Evolutionary conservation across 495 filamentous ascomycete genomes (phyloP).

Genomic region (Aspergillus panamensis): DNA sequence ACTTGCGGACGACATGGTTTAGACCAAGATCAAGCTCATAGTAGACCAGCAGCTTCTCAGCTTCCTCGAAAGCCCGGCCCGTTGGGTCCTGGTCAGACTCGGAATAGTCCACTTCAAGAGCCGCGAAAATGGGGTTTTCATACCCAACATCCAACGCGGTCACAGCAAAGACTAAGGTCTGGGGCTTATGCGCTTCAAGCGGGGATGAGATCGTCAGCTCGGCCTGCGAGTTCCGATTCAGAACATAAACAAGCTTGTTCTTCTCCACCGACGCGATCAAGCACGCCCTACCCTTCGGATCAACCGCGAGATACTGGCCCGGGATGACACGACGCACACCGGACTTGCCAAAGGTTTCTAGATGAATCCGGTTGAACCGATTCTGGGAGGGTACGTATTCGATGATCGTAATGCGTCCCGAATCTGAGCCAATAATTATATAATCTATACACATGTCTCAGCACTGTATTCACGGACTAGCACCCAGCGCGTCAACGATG

Average conservation of each 20-base stretch:
- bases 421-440: conserved; percentile 92
- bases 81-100: conserved; percentile 89
- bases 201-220: conserved; percentile 96
- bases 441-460: conserved; percentile 75
- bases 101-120: conserved; percentile 87
- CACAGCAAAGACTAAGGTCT: conserved; percentile 83
- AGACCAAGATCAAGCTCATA: conserved; percentile 96
- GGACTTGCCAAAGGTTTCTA: conserved; percentile 97
- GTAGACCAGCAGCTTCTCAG: conserved; percentile 89
- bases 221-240: conserved; percentile 91
- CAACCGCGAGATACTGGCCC: conserved; percentile 89
- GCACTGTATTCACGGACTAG: conserved; percentile 44
- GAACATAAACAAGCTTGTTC: conserved; percentile 98
- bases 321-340: conserved; percentile 92
- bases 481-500: conserved; percentile 34
- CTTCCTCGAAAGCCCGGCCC: conserved; percentile 72
- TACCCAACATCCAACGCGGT: conserved; percentile 90
- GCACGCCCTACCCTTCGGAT: conserved; percentile 93
- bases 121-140: conserved; percentile 93
- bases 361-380: conserved; percentile 81
- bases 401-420: conserved; percentile 88
- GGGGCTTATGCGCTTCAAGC: conserved; percentile 95
- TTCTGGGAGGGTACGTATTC: conserved; percentile 88
- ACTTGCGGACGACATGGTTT: conserved; percentile 95
- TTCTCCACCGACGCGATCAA: conserved; percentile 94